Base-by-base conservation (phyloP, 176 grass and related monocot species). In the Musa acuminata region DNA sequence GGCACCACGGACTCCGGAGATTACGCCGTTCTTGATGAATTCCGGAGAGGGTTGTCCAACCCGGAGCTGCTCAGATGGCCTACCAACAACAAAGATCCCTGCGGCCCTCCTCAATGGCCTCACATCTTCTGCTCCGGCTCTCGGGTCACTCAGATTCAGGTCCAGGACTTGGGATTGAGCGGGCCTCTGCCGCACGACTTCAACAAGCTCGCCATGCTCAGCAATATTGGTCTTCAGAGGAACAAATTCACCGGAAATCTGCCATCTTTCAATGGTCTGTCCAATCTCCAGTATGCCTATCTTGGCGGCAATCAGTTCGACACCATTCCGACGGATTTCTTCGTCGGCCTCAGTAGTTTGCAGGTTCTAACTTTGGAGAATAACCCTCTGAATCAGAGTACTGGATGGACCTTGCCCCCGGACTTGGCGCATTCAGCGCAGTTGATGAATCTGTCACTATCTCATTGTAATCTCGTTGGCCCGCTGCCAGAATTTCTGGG, bases 41-140 rank as follows among this genome's bases (percentile, higher is more conserved):
- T 99, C 16, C 82, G 80, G 1, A 64, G 75, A 67, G 72, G 86
- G 0, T 70, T 94, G 25, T 87, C 85, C 11, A 91, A 93, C 69
- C 62, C 82, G 6, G 80, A 84, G 0, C 22, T 76, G 9, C 88
- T 94, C 8, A 27, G 2, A 12, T 99, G 95, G 90, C 86, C 86
- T 1, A 69, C 72, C 2, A 14, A 57, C 80, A 23, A 11, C 72
- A 26, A 21, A 1, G 87, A 99, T 72, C 80, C 95, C 0, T 99
- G 95, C 75, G 81, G 63, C 7, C 21, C 21, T 1, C 84, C 87
- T 7, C 67, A 50, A 0, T 96, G 93, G 93, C 74, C 27, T 20
- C 90, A 90, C 76, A 57, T 97, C 65, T 93, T 67, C 74, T 76
- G 74, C 35, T 60, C 25, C 0, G 55, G 55, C 9, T 62, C 74